A percentile compares a stretch with the other conserved stretches of the same genome.
Evolutionary conservation across 352 stramenopile species (phyloP).

Genomic region (Phytophthora pisi): DNA sequence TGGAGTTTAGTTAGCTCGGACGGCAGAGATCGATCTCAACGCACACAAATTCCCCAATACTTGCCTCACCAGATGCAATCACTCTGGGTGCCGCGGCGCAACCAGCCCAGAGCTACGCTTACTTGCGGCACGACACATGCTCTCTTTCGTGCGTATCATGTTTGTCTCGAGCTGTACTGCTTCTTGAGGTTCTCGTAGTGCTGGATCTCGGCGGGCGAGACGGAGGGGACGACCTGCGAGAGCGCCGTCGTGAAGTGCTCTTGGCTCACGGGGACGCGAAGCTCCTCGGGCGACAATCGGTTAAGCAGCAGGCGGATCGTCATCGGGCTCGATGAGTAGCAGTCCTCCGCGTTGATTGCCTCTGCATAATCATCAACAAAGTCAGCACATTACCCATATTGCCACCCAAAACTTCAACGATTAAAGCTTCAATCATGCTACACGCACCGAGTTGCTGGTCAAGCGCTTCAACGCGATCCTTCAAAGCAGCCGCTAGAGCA

Average conservation of each 20-base stretch:
- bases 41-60: constrained; percentile 3
- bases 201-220: constrained; percentile 81
- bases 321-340: constrained; percentile 79
- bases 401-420: constrained; percentile 5
- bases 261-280: constrained; percentile 61
- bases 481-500: constrained; percentile 74
- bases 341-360: constrained; percentile 75
- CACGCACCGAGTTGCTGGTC: constrained; percentile 67
- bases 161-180: constrained; percentile 84
- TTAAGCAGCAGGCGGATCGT: constrained; percentile 75
- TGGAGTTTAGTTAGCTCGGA: constrained; percentile 3
- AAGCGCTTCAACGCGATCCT: constrained; percentile 72
- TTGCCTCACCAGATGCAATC: constrained; percentile 16
- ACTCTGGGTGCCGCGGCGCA: constrained; percentile 1
- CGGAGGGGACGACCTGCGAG: constrained; percentile 76
- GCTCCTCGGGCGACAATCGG: constrained; percentile 59
- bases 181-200: constrained; percentile 89
- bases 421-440: constrained; percentile 3
- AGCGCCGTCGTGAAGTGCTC: constrained; percentile 68
- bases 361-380: constrained; percentile 38
- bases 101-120: too few species aligned
- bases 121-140: not conserved
- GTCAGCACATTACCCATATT: constrained; percentile 8
- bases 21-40: constrained; percentile 11
- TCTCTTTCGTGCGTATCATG: constrained; percentile 17